Conservation (phyloP, 768 basidiomycete genomes). For the Guyanaporus albipodus region DNA sequence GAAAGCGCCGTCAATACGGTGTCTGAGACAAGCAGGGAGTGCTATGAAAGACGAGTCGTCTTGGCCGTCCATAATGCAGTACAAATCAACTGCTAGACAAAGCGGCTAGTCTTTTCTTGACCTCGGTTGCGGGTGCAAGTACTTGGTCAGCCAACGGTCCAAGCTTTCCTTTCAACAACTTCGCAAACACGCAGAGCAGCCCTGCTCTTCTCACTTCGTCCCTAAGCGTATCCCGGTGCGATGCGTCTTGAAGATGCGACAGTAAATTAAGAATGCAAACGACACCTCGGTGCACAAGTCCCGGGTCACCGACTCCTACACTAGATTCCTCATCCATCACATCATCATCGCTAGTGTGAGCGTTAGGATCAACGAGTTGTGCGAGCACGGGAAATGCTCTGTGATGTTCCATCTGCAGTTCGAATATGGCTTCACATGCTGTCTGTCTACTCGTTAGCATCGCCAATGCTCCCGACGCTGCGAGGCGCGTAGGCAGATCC, state of each 20-base stretch:
- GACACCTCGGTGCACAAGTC: conserved; percentile 73
- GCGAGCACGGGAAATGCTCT: conserved; percentile 64
- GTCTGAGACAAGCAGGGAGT: conserved; percentile 41
- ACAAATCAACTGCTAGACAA: conserved; percentile 1
- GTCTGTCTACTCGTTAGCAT: conserved; percentile 61
- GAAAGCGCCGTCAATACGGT: conserved; percentile 52
- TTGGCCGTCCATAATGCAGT: conserved; percentile 1
- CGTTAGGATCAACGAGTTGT: conserved; percentile 60
- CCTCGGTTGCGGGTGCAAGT: conserved; percentile 48
- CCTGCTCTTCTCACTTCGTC: conserved; percentile 50
- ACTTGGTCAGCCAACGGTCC: conserved; percentile 36
- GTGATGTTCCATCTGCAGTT: conserved; percentile 61
- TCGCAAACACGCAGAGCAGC: conserved; percentile 50
- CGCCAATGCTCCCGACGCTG: conserved; percentile 90
- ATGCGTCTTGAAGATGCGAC: conserved; percentile 40
- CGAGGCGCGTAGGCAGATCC: conserved; percentile 78
- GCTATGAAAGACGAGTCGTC: conserved; percentile 35
- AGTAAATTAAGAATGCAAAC: conserved; percentile 70
- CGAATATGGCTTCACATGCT: conserved; percentile 59
- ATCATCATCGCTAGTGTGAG: conserved; percentile 31
- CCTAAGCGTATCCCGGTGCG: conserved; percentile 40
- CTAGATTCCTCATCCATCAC: conserved; percentile 36
- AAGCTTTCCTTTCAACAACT: conserved; percentile 42
- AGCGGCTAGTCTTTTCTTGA: conserved; percentile 38
- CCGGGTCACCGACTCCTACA: conserved; percentile 39